Evolutionary conservation across 192 early-diverging fungal species (phyloP).

Genomic region (Backusella luteola): DNA sequence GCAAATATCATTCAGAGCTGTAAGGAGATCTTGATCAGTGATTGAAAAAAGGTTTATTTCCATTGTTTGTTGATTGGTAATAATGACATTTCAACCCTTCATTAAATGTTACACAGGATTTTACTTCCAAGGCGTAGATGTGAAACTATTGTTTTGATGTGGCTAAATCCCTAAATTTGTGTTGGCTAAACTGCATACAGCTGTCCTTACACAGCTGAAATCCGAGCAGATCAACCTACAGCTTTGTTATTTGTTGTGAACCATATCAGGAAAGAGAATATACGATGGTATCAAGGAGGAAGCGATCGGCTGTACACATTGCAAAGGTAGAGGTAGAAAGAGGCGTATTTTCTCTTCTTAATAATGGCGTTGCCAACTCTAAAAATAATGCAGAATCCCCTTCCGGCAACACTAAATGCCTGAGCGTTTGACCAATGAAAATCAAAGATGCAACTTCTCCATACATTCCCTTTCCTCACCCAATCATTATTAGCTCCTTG

Average conservation of each 20-base stretch:
- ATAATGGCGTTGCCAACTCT: conserved; percentile 3
- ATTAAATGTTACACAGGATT: not conserved
- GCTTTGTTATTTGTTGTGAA: not conserved
- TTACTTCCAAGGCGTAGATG: not conserved
- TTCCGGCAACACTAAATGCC: not conserved
- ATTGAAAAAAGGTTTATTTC: not conserved
- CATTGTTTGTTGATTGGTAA: not conserved
- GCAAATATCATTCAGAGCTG: not conserved
- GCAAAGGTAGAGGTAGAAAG: not conserved
- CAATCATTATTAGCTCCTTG: not conserved
- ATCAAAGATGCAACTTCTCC: not conserved
- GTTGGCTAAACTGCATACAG: not conserved
- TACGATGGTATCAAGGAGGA: not conserved
- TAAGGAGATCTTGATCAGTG: not conserved
- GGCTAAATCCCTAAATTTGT: not conserved
- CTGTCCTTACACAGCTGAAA: not conserved
- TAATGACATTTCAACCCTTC: not conserved
- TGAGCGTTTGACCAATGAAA: not conserved
- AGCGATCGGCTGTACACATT: not conserved
- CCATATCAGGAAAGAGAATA: not conserved
- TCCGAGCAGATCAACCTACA: not conserved
- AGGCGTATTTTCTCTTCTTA: not conserved
- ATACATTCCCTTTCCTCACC: not conserved
- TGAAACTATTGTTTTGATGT: not conserved
- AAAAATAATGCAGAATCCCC: not conserved